Percentiles rank a stretch among this genome's conserved stretches.
phyloP scores from a whole-genome alignment of 1,139 yeast species.

The Pichia sp. region DNA sequence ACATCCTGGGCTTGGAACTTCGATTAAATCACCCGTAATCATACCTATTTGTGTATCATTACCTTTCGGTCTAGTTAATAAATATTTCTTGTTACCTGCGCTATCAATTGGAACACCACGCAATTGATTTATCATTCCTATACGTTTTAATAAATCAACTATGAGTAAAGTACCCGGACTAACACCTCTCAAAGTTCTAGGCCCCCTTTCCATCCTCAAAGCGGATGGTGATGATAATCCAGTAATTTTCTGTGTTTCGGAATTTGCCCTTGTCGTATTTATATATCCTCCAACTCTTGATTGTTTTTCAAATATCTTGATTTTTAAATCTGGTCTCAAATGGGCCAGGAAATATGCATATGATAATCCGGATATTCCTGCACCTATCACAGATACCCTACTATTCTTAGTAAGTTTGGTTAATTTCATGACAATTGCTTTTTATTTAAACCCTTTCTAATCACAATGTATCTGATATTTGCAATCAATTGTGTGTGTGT shows the following conservation, averaged over 20 bases:
- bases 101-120: constrained; percentile 44
- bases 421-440: not conserved
- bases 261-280: constrained; percentile 35
- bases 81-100: constrained; percentile 55
- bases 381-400: constrained; percentile 52
- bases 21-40: constrained; percentile 34
- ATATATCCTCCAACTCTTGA: constrained; percentile 76
- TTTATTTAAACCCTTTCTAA: too few species aligned
- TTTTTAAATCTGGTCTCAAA: constrained; percentile 62
- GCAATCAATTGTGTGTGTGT: too few species aligned
- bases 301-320: constrained; percentile 56
- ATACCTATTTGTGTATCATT: constrained; percentile 17
- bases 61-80: constrained; percentile 33
- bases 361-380: constrained; percentile 82
- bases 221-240: constrained; percentile 13
- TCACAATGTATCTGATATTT: too few species aligned
- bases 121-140: constrained; percentile 39
- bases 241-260: constrained; percentile 12
- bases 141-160: constrained; percentile 47
- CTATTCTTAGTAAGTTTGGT: constrained; percentile 1
- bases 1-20: constrained; percentile 45
- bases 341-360: constrained; percentile 66
- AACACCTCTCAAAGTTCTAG: constrained; percentile 67
- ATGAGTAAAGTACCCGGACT: constrained; percentile 59
- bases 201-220: constrained; percentile 56